Base-by-base conservation (phyloP, 768 basidiomycete species). In the Pisolithus sp. region DNA sequence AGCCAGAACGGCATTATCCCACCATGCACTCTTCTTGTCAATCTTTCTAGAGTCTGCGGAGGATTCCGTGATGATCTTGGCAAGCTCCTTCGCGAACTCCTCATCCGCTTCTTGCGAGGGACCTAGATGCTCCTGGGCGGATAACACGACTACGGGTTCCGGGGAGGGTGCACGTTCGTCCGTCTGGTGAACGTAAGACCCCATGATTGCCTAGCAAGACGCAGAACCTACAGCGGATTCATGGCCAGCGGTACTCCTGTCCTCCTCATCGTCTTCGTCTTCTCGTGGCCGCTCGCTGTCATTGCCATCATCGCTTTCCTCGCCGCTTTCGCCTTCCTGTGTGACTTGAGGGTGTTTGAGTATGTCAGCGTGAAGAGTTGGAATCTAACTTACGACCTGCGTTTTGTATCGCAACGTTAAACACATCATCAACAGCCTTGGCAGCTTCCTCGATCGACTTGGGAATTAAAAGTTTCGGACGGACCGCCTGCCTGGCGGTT, bases 81-180 rank as follows among this genome's bases (percentile, higher is more conserved):
- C 93, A 18, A 99, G 79, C 65, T 98, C 96, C 65, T 92, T 92
- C 8, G 86, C 89, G 62, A 99, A 99, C 31, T 94, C 95, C 2
- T 84, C 88, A 44, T 95, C 89, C 18, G 88, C 92, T 62, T 94
- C 93, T 57, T 91, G 86, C 8, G 87, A 83, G 1, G 90, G 88
- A 7, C 91, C 92, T 38, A 90, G 73, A 51, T 76, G 74, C 61
- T 93, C 91, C 58, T 86, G 81, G 26, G 76, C 69, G 26, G 83
- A 82, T 31, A 85, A 78, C 40, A 93, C 76, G 10, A 93, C 77
- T 10, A 87, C 79, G 46, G 82, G 71, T n/a, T 94, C 92, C 4
- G 92, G 92, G 13, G 90, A 92, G 4, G 86, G 81, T 0, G 87
- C 79, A 20, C 89, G 81, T 50, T 86, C 85, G 39, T 80, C 80